Base-by-base conservation (phyloP, 1,284 basidiomycete genomes). In the Heterobasidion annosum region DNA sequence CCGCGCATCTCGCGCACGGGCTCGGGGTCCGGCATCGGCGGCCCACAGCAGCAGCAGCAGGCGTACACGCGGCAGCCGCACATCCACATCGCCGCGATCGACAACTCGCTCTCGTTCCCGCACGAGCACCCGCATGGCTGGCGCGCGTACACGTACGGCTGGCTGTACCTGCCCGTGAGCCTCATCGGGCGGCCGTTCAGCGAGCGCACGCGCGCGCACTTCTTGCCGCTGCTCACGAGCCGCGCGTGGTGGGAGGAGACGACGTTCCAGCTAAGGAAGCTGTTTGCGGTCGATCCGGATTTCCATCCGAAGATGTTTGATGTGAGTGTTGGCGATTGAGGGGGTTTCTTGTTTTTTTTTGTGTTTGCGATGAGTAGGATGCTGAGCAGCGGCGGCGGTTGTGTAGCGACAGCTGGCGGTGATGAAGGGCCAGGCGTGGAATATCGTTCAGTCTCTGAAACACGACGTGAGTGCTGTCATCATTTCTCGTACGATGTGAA, bases 191-290 rank as follows among this genome's bases (percentile, higher is more conserved):
- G 79, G 52, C 91, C 91, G 2, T 95, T 94, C 67, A 90, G 89
- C 59, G 80, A 87, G 59, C 78, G 82, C 65, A 93, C 92, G 1
- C 75, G 92, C 32, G 78, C 83, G 51, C 88, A 92, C 62, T 93
- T 95, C 66, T 68, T 96, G 51, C 88, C 91, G 0, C 70, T 93
- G 34, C 70, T 97, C 44, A 89, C 88, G 8, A 88, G 85, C 7
- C 92, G 91, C 60, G 64, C 72, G 3, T 97, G 93, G 93, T 97
- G 93, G 93, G 81, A 89, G 60, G 85, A 92, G 64, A 93, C 92
- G 3, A 88, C 84, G 1, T 84, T 75, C 58, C 82, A 91, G 59
- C 72, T 96, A 7, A 74, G 85, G 56, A 84, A 85, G 59, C 64
- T 94, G 18, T 93, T 93, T 65, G 78, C 81, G 13, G 75, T 90